Evolutionary conservation across 1,139 yeast genomes (phyloP), one percentile per base, ranked within the genome.

Genomic region (Suhomyces anneliseae): DNA sequence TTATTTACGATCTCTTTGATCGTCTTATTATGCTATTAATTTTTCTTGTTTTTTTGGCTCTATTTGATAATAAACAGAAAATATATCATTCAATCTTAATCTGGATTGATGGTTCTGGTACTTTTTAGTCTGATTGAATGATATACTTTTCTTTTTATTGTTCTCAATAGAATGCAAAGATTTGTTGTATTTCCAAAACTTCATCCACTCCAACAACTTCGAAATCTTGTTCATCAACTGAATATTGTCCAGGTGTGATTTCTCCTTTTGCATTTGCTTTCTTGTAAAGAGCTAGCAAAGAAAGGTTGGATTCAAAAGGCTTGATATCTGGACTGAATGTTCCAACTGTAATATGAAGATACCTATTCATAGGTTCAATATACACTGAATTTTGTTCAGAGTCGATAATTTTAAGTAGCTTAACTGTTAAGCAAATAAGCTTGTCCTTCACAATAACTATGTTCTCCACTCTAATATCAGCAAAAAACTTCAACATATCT

Each of bases 291-390:
- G 42, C 44, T 8, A 42, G 48, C 37, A 70, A 55, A 1, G 66
- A 56, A 0, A 33, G 27, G 44, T 74, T 74, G 3, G 78, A 69
- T 51, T 63, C 58, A 37, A 54, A 52, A 2, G 96, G 84, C 46
- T 67, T 72, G 6, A 80, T 72, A 0, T 72, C 72, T 0, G 69
- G 66, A 5, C 69, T 59, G 5, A 71, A 63, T 0, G 90, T 80
- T 0, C 95, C 97, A 8, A 92, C 60, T 0, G 99, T 92, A 31
- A 92, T 79, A 62, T 93, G 99, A 0, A 86, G 76, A 49, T 63
- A 61, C 42, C 64, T 60, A 57, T 83, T 87, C 2, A 77, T 66
- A 6, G 64, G 50, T 2, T 53, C 42, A 66, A 68, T 50, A 8
- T 54, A 53, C 1, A 53, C 51, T 1, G 64, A 43, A 1, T 60